Conservation (phyloP, 2,329 filamentous ascomycete genomes). For the Penicillium italicum region DNA sequence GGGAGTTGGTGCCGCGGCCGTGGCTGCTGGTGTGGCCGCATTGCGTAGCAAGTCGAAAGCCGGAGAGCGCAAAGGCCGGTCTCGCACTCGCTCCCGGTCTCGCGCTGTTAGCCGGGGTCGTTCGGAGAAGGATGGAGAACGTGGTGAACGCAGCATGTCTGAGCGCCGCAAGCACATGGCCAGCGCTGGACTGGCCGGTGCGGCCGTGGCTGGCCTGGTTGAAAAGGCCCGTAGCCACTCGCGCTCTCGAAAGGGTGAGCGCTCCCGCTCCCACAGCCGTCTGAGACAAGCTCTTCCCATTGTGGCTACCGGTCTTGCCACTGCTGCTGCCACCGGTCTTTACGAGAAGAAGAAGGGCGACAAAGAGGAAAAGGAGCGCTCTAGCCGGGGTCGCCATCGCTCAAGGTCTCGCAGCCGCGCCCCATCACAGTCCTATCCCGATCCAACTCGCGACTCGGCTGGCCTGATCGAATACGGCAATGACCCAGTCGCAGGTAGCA, state of each 20-base stretch:
- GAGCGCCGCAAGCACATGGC: conserved; percentile 59
- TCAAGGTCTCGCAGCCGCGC: conserved; percentile 47
- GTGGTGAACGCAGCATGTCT: conserved; percentile 35
- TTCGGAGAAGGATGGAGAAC: conserved; percentile 15
- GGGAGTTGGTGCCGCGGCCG: conserved; percentile 54
- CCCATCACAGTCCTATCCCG: conserved; percentile 40
- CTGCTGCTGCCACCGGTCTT: conserved; percentile 58
- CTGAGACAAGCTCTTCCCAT: conserved; percentile 57
- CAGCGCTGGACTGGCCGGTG: conserved; percentile 59
- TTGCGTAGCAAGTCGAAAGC: conserved; percentile 52
- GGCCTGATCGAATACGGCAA: conserved; percentile 62
- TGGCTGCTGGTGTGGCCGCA: conserved; percentile 59
- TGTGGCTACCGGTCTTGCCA: conserved; percentile 58
- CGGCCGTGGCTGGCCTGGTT: conserved; percentile 60
- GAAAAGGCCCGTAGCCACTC: conserved; percentile 58
- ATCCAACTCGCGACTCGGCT: conserved; percentile 43
- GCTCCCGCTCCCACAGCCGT: conserved; percentile 53
- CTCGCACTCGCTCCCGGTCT: conserved; percentile 47
- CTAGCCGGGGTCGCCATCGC: conserved; percentile 38
- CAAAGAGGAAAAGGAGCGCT: conserved; percentile 51
- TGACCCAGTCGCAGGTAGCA: conserved; percentile 58
- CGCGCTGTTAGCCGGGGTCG: conserved; percentile 34
- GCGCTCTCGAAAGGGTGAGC: conserved; percentile 49
- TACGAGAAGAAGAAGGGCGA: conserved; percentile 62
- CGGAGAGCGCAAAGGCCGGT: conserved; percentile 48